Base-by-base conservation (phyloP, 441 rosid genomes). In the Mallotus japonicus region DNA sequence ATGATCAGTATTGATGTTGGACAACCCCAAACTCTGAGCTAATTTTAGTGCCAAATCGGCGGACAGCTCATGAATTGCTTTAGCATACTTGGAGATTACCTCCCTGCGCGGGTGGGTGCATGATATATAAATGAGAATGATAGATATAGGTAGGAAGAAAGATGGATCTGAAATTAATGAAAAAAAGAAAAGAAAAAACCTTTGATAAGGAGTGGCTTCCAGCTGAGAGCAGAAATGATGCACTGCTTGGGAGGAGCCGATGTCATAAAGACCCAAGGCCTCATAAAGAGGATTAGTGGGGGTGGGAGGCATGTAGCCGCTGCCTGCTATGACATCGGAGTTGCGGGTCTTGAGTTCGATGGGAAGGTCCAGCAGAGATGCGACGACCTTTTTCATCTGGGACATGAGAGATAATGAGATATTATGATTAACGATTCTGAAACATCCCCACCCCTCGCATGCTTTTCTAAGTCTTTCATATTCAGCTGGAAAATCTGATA, bases 361-460 rank as follows among this genome's bases (percentile, higher is more conserved):
- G 32, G 96, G 98, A 47, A 86, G 90, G 60, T 91, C 91, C 32
- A 87, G 71, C 71, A 89, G 86, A 34, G 80, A 81, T 71, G 80
- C 74, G 51, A 92, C 93, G 0, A 88, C 90, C n/a, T 63, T 55
- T 83, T 90, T 88, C 93, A 90, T 90, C 65, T 87, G 87, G n/a
- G 69, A 46, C 89, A 83, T 84, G 58, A 89, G 77, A 37, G 84
- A 50, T 24, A 12, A 20, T 0, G 91, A 79, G 42, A 92, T 72
- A 19, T 73, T 79, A 79, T 92, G 97, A 82, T 92, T 90, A 1
- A 81, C 78, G n/a, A 90, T 11, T 76, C 93, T 79, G 81, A 92
- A 92, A 77, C 97, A 90, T 19, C 97, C 95, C 89, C 83, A 85
- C 10, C 80, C 84, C 76, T 88, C 90, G 57, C 92, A 75, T 0